Evolutionary conservation across 1,284 basidiomycete species (phyloP), one percentile per base, ranked within the genome.

Genomic region (Phaffia rhodozyma): DNA sequence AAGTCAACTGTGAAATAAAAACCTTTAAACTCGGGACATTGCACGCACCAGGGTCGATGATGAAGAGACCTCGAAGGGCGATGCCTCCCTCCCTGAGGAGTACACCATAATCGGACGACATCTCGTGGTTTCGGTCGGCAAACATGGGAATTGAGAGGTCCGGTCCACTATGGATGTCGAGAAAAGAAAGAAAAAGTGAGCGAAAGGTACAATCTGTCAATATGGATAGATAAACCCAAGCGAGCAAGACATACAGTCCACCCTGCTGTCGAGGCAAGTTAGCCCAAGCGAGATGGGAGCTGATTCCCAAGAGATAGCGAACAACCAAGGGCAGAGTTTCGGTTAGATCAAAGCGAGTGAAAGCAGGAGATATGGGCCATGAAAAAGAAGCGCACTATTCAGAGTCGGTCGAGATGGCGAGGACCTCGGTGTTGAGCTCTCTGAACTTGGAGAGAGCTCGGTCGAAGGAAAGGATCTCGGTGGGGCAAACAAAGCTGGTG

Each of bases 401-500:
- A 13, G 89, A 91, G 77, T 93, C 90, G 65, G 89, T 91, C 30
- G 90, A 92, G 70, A 76, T 74, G 67, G 86, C 85, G 67, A 92
- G 82, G 60, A 93, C 85, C 61, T 80, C 79, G 54, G 87, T 85
- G 75, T 85, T 83, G 69, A 91, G 78, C 65, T 80, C 81, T 62
- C 82, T 78, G 79, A 93, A 91, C 69, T 82, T 79, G 55, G 82
- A 73, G 56, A 92, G 82, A 6, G 87, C 85, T 69, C 88, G 86
- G 75, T 92, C 91, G 82, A 91, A 93, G 1, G 90, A 90, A 55
- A 92, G 83, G 73, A 93, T 91, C 77, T 93, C 90, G 67, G 90
- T 91, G 47, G 90, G 90, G 79, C 90, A 91, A 70, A 92, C 89
- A 71, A 91, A 89, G 57, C 86, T 88, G 75, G 54, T 51, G 86